Evolutionary conservation across 805 yeast species (phyloP), one percentile per base, ranked within the genome.

Genomic region (Metschnikowia shivogae): DNA sequence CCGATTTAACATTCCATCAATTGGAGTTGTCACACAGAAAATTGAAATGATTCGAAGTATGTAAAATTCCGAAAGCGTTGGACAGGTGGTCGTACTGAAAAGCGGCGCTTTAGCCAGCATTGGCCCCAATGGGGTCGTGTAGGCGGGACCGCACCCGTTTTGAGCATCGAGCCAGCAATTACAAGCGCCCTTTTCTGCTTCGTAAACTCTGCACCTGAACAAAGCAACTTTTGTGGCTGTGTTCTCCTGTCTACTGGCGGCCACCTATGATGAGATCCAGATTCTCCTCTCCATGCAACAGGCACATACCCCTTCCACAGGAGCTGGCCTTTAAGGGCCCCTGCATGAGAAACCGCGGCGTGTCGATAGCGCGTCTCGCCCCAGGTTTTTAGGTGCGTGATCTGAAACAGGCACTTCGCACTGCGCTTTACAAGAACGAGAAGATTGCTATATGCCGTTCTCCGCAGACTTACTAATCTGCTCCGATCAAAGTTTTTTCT

Each of bases 101-200:
- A 22, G 6, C 3, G 26, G 26, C 8, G 26, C 8, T 24, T 28
- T 4, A 11, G 39, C 39, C 39, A 36, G 24, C 39, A 17, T 35
- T 13, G 26, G 8, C 6, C 26, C 2, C 2, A 22, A 22, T 22
- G 6, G 19, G 17, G 22, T 17, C 11, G 8, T 17, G 12, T 17
- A 6, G 34, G 34, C 40, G 10, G 8, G 22, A 30, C n/a, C 34
- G 40, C 40, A 37, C 34, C 34, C 40, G 19, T 37, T 37, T 37
- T 19, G 27, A 37, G 40, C 26, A 5, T 19, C 28, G 19, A 37
- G 34, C 40, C 40, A 37, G 40, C 12, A 37, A 28, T n/a, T 12
- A 33, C 40, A n/a, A 19, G 17, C 22, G 17, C 8, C n/a, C 8
- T 20, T 30, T 17, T 36, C 14, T 7, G 22, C 22, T 26, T 26